A percentile compares a stretch with the other conserved stretches of the same genome.
Conservation (phyloP, 2,329 filamentous ascomycete species). For the Penicillium sp. region DNA sequence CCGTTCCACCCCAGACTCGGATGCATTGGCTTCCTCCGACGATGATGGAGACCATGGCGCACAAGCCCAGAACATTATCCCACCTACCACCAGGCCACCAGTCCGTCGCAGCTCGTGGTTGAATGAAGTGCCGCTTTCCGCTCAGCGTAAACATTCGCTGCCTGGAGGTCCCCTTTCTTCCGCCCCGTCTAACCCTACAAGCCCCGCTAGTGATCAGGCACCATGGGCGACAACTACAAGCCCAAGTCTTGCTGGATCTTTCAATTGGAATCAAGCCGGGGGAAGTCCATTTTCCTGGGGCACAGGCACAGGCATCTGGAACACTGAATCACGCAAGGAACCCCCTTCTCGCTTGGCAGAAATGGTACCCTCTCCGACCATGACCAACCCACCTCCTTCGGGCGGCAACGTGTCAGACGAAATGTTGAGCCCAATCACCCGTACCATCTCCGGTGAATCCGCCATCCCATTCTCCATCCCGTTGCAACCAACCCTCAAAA, state of each 20-base stretch:
- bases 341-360: slow-evolving; percentile 65
- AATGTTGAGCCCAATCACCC: slow-evolving; percentile 44
- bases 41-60: slow-evolving; percentile 69
- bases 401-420: slow-evolving; percentile 43
- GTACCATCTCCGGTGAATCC: slow-evolving; percentile 44
- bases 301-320: slow-evolving; percentile 75
- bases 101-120: slow-evolving; percentile 73
- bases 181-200: slow-evolving; percentile 69
- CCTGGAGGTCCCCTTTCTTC: slow-evolving; percentile 67
- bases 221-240: slow-evolving; percentile 36
- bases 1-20: slow-evolving; percentile 84
- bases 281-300: slow-evolving; percentile 57
- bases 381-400: slow-evolving; percentile 45
- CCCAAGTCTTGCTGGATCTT: slow-evolving; percentile 32
- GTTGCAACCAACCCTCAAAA: slow-evolving; percentile 80
- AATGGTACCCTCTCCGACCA: slow-evolving; percentile 66
- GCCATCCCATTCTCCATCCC: slow-evolving; percentile 76
- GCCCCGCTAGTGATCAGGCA: slow-evolving; percentile 60
- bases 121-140: slow-evolving; percentile 64
- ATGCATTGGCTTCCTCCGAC: slow-evolving; percentile 86
- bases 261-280: slow-evolving; percentile 40
- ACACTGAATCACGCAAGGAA: slow-evolving; percentile 63
- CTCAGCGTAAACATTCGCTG: slow-evolving; percentile 67
- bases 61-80: slow-evolving; percentile 40
- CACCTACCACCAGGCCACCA: slow-evolving; percentile 50